A percentile compares a stretch with the other conserved stretches of the same genome.
phyloP scores from a whole-genome alignment of 2,329 filamentous ascomycete species.

The Erysiphe pulchra region DNA sequence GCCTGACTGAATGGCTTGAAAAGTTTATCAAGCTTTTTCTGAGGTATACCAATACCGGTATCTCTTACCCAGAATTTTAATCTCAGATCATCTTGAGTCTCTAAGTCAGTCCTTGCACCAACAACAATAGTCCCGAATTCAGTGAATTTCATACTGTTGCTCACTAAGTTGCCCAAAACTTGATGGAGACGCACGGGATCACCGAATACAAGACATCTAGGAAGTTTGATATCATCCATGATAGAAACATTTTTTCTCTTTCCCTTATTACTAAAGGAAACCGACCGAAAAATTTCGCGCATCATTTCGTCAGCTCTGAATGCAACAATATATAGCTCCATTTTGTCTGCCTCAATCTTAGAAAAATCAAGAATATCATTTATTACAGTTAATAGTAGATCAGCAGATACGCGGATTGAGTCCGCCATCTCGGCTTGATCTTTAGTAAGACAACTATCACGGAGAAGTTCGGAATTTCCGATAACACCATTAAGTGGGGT shows the following conservation, averaged over 20 bases:
- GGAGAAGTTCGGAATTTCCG: constrained; percentile 61
- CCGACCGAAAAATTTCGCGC: constrained; percentile 37
- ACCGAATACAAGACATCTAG: constrained; percentile 40
- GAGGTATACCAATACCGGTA: constrained; percentile 74
- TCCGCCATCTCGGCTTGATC: constrained; percentile 72
- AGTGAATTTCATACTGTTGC: constrained; percentile 87
- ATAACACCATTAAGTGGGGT: constrained; percentile 74
- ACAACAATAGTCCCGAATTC: constrained; percentile 70
- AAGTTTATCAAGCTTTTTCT: constrained; percentile 57
- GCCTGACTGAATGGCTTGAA: constrained; percentile 88
- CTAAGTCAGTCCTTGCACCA: constrained; percentile 43
- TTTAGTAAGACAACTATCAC: constrained; percentile 46
- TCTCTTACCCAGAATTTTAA: constrained; percentile 71
- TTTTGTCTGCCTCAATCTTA: constrained; percentile 71
- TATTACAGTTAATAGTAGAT: constrained; percentile 73
- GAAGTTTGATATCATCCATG: constrained; percentile 42
- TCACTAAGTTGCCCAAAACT: constrained; percentile 59
- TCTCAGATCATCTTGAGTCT: constrained; percentile 43
- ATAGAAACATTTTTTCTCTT: constrained; percentile 37
- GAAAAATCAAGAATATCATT: constrained; percentile 94
- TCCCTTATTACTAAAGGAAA: constrained; percentile 38
- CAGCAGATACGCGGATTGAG: constrained; percentile 64
- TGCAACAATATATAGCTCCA: constrained; percentile 52
- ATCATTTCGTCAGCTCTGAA: constrained; percentile 43
- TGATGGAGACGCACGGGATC: constrained; percentile 42